These are phyloP conservation scores for Beta corolliflora DNA, from an alignment of 179 eudicot species.

Conservation along the genomic window DNA sequence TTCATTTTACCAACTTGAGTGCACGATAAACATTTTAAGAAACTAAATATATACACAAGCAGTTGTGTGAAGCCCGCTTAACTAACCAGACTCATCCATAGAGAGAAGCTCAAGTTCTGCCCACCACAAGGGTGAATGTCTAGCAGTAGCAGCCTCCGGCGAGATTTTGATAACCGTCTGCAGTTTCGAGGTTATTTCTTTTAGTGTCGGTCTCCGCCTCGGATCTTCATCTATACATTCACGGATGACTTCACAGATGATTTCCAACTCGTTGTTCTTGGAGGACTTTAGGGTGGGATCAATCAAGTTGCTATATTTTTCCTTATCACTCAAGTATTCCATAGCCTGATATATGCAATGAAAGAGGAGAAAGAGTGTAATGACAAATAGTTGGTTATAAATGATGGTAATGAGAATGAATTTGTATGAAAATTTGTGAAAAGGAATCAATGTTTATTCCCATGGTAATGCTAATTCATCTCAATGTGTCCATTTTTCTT, in stretches of 20 bases:
- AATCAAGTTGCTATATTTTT: slow-evolving; percentile 32
- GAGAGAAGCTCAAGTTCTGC: slow-evolving; percentile 57
- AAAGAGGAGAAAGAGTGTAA: no score
- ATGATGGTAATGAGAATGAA: no score
- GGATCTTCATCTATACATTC: slow-evolving; percentile 42
- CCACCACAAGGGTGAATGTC: slow-evolving; percentile 58
- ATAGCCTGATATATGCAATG: slow-evolving; percentile 30
- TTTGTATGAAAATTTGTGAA: no score
- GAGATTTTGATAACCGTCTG: slow-evolving; percentile 37
- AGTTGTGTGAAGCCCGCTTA: not conserved
- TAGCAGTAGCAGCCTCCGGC: slow-evolving; percentile 44
- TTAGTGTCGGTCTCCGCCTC: slow-evolving; percentile 38
- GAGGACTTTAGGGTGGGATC: slow-evolving; percentile 45
- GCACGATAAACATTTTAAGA: no score
- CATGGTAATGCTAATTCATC: no score
- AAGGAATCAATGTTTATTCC: no score
- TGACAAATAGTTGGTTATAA: no score
- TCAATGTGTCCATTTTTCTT: no score
- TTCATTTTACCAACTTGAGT: no score
- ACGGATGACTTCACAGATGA: slow-evolving; percentile 34
- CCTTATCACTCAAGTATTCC: slow-evolving; percentile 35
- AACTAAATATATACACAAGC: not conserved
- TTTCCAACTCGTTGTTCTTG: slow-evolving; percentile 39
- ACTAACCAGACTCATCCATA: slow-evolving; percentile 28
- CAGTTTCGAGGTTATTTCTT: slow-evolving; percentile 35